phyloP scores from a whole-genome alignment of 768 basidiomycete genomes.

The Trametes cinnabarina region DNA sequence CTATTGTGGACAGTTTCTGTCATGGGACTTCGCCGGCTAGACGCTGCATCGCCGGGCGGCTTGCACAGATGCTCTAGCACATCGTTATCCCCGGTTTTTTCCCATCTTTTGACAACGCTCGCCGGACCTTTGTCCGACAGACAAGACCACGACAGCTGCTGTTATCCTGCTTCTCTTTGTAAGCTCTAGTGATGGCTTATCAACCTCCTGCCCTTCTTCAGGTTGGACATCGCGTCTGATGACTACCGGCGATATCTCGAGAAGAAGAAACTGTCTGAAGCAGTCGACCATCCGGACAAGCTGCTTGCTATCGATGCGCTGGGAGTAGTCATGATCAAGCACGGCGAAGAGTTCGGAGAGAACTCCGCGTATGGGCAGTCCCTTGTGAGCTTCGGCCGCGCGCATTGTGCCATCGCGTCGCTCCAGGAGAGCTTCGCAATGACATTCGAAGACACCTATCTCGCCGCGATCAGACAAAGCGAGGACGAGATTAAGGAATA shows the following conservation, averaged over 20 bases:
- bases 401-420: conserved; percentile 81
- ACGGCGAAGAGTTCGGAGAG: conserved; percentile 78
- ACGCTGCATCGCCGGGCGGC: no score
- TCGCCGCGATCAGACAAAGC: conserved; percentile 62
- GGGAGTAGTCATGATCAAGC: conserved; percentile 82
- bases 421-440: conserved; percentile 80
- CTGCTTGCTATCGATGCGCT: conserved; percentile 73
- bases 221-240: conserved; percentile 69
- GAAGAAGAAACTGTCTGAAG: conserved; percentile 72
- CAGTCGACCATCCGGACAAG: conserved; percentile 63
- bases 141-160: no score
- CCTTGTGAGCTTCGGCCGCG: conserved; percentile 73
- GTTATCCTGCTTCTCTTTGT: background rate
- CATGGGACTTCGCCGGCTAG: no score
- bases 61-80: no score
- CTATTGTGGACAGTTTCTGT: no score
- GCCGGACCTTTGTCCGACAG: no score
- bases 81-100: no score
- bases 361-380: conserved; percentile 73
- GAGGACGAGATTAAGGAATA: conserved; percentile 82
- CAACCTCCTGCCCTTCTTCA: conserved; percentile 29
- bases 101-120: no score
- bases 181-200: background rate
- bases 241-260: conserved; percentile 68
- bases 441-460: conserved; percentile 70